Percentiles rank a stretch among this genome's conserved stretches.
These are phyloP conservation scores for Elaeis guineensis DNA, from an alignment of 176 grass and related monocot species.

Conservation along the genomic window DNA sequence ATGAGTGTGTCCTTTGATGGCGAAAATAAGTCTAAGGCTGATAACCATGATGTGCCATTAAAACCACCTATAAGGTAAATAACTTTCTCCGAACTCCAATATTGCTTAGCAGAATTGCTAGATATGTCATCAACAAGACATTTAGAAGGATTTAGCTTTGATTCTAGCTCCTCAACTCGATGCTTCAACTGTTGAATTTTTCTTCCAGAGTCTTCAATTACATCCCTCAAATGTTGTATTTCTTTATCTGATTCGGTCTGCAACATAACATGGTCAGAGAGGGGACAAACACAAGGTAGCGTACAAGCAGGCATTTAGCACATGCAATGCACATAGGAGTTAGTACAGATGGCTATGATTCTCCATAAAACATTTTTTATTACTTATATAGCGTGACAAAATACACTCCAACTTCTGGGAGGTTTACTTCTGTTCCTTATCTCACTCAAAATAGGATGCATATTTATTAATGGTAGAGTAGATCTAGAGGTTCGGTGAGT, in stretches of 20 bases:
- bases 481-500: too few species aligned
- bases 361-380: too few species aligned
- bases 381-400: too few species aligned
- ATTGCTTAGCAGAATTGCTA: slow-evolving; percentile 18
- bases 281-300: too few species aligned
- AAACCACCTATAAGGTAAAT: slow-evolving; percentile 70
- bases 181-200: slow-evolving; percentile 43
- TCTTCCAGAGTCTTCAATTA: slow-evolving; percentile 36
- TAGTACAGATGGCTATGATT: too few species aligned
- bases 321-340: too few species aligned
- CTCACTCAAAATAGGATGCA: too few species aligned
- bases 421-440: too few species aligned
- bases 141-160: slow-evolving; percentile 29
- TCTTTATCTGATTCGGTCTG: slow-evolving; percentile 67
- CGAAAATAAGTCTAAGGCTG: slow-evolving; percentile 52
- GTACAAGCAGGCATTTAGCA: too few species aligned
- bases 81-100: not conserved
- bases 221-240: slow-evolving; percentile 42
- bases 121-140: slow-evolving; percentile 13
- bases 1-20: slow-evolving; percentile 45
- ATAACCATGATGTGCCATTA: slow-evolving; percentile 45
- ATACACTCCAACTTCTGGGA: too few species aligned
- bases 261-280: slow-evolving; percentile 10
- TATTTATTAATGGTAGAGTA: too few species aligned
- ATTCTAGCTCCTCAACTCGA: slow-evolving; percentile 45